Evolutionary conservation across 148 eudicot genomes (phyloP).

Genomic region (Amaranthus palmeri): DNA sequence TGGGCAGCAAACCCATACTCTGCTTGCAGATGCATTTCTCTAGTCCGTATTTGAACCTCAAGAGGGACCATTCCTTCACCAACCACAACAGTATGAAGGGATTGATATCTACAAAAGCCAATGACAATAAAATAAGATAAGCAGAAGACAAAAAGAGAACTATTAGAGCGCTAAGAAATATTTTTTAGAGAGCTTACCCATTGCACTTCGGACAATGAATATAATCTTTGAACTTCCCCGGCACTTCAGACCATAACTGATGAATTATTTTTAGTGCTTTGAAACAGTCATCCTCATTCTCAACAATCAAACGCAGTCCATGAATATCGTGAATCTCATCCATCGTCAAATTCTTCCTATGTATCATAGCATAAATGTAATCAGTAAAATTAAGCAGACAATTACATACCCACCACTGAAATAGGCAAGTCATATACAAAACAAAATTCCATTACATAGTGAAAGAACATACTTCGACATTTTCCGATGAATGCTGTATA

Average conservation of each 20-base stretch:
- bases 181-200: slow-evolving; percentile 47
- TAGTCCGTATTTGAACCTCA: slow-evolving; percentile 94
- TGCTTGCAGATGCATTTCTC: slow-evolving; percentile 87
- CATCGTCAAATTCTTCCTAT: slow-evolving; percentile 76
- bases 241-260: slow-evolving; percentile 79
- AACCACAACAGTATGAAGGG: slow-evolving; percentile 83
- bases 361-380: slow-evolving; percentile 4
- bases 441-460: slow-evolving; percentile 1
- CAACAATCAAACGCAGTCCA: slow-evolving; percentile 87
- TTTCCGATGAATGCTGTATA: slow-evolving; percentile 79
- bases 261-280: slow-evolving; percentile 73
- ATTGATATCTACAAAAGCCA: slow-evolving; percentile 52
- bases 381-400: slow-evolving; percentile 9
- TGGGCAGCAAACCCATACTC: slow-evolving; percentile 97
- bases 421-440: not conserved
- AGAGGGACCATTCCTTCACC: slow-evolving; percentile 73
- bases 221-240: slow-evolving; percentile 86
- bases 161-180: not conserved
- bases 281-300: slow-evolving; percentile 82
- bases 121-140: not conserved
- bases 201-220: slow-evolving; percentile 73
- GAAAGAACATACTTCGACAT: slow-evolving; percentile 69
- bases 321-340: slow-evolving; percentile 89
- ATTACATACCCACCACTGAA: not conserved
- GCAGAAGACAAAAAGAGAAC: not conserved